phyloP scores from a whole-genome alignment of 2,329 filamentous ascomycete genomes.

The Fusarium robinianum region DNA sequence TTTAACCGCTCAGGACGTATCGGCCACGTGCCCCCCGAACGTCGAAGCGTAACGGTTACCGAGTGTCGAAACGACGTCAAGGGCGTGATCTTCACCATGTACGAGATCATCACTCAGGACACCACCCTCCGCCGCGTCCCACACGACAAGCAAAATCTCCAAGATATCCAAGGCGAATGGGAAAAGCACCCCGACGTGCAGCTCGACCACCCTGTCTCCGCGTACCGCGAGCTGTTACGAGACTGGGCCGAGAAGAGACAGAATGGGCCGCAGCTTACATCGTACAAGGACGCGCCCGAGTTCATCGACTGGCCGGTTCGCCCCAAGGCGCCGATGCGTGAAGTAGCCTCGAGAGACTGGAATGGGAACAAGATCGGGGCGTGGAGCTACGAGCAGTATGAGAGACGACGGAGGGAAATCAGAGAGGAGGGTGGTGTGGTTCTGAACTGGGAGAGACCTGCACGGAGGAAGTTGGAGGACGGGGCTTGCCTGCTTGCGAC shows the following conservation, averaged over 20 bases:
- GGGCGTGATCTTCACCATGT: constrained; percentile 43
- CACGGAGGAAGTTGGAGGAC: constrained; percentile 6
- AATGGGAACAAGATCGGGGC: not conserved
- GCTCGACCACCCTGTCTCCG: constrained; percentile 39
- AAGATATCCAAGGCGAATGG: constrained; percentile 35
- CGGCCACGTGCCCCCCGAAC: no score
- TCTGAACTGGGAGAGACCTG: constrained; percentile 22
- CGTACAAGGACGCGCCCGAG: constrained; percentile 24
- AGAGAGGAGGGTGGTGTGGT: constrained; percentile 12
- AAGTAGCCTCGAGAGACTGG: not conserved
- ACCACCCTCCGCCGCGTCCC: constrained; percentile 23
- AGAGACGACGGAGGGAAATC: constrained; percentile 4
- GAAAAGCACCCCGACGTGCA: constrained; percentile 38
- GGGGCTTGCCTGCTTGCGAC: constrained; percentile 13
- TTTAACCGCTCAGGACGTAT: constrained; percentile 41
- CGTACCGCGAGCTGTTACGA: constrained; percentile 34
- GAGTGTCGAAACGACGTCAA: constrained; percentile 40
- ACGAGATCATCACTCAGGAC: constrained; percentile 46
- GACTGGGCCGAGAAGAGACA: constrained; percentile 34
- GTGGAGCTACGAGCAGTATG: constrained; percentile 3
- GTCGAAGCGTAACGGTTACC: no score
- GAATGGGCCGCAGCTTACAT: constrained; percentile 7
- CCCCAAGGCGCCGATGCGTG: no score
- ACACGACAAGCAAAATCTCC: constrained; percentile 35
- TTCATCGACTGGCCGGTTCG: constrained; percentile 34